Conservation (phyloP, 2,329 filamentous ascomycete genomes). For the Stagonosporopsis rhizophila region DNA sequence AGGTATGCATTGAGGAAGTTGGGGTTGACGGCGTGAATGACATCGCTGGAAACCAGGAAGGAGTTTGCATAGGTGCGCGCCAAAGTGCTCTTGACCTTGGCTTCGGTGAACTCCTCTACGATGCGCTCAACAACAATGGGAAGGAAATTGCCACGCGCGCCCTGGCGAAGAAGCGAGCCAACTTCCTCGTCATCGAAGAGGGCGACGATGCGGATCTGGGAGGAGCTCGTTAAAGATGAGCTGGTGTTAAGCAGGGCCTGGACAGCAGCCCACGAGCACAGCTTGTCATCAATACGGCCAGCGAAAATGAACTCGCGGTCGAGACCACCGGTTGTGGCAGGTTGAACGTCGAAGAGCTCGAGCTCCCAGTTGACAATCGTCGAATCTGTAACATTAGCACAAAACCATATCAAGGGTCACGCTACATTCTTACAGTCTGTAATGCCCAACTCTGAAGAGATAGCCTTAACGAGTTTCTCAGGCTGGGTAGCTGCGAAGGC, state of each 20-base stretch:
- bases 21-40: constrained; percentile 92
- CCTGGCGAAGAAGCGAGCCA: constrained; percentile 87
- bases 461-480: constrained; percentile 80
- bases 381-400: constrained; percentile 53
- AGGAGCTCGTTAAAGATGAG: constrained; percentile 59
- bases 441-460: constrained; percentile 79
- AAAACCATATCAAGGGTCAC: neutral
- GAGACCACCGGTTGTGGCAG: constrained; percentile 81
- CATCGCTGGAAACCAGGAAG: constrained; percentile 91
- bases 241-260: constrained; percentile 76
- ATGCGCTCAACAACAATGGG: constrained; percentile 81
- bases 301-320: constrained; percentile 95
- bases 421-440: constrained; percentile 57
- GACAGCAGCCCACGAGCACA: constrained; percentile 92
- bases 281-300: constrained; percentile 95
- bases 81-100: constrained; percentile 62
- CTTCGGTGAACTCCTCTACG: constrained; percentile 69
- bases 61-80: constrained; percentile 88
- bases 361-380: constrained; percentile 95
- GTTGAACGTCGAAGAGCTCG: constrained; percentile 90
- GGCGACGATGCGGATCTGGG: constrained; percentile 87
- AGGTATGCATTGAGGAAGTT: constrained; percentile 90
- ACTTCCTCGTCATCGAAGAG: constrained; percentile 98
- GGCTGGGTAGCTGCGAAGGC: constrained; percentile 86
- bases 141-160: constrained; percentile 88